These are phyloP conservation scores for Haplographium delicatum DNA, from an alignment of 495 filamentous ascomycete genomes.

Conservation along the genomic window DNA sequence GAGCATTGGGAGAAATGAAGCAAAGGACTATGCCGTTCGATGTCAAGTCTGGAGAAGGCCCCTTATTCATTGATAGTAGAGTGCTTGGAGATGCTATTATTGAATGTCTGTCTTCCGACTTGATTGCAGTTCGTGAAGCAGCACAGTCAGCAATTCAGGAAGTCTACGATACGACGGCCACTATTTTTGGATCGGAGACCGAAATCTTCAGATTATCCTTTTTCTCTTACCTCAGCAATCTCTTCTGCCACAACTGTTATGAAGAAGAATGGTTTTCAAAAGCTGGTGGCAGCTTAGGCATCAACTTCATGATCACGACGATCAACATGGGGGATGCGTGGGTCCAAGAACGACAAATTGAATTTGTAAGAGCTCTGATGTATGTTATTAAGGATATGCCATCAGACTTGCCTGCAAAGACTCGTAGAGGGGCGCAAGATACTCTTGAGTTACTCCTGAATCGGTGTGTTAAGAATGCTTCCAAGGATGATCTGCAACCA, in stretches of 20 bases:
- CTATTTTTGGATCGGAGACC: constrained; percentile 72
- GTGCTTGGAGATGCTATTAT: constrained; percentile 83
- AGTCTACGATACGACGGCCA: constrained; percentile 69
- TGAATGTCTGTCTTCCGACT: constrained; percentile 81
- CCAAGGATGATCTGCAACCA: constrained; percentile 68
- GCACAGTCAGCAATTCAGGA: constrained; percentile 71
- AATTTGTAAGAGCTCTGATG: constrained; percentile 80
- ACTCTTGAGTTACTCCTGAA: constrained; percentile 73
- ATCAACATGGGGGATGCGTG: constrained; percentile 78
- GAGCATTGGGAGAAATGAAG: constrained; percentile 68
- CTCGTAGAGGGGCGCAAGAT: constrained; percentile 70
- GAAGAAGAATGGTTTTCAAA: constrained; percentile 98
- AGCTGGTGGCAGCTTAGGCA: constrained; percentile 82
- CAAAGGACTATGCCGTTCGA: constrained; percentile 71
- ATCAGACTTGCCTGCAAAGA: constrained; percentile 80
- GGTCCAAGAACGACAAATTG: constrained; percentile 72
- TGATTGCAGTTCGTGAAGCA: constrained; percentile 70
- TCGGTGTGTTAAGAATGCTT: constrained; percentile 64
- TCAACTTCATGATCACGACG: constrained; percentile 73
- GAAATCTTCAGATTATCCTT: constrained; percentile 68
- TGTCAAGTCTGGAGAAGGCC: constrained; percentile 78
- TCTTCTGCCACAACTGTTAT: constrained; percentile 90
- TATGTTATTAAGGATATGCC: constrained; percentile 99
- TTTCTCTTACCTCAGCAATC: constrained; percentile 72
- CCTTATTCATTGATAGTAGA: constrained; percentile 75